phyloP scores from a whole-genome alignment of 208 protist genomes.

The Leishmania amazonensis region DNA sequence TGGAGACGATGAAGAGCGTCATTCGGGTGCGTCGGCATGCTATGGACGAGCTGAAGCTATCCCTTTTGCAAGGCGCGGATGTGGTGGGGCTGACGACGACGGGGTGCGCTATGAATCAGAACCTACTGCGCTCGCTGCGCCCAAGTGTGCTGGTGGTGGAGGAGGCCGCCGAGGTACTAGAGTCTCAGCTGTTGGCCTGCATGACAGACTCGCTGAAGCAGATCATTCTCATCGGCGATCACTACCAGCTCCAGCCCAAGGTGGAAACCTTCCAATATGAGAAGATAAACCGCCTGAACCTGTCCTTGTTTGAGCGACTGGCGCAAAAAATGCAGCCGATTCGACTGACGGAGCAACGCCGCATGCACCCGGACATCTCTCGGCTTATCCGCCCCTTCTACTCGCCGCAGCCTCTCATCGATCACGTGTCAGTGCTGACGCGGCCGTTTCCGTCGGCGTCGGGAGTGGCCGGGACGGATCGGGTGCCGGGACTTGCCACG shows the following conservation, averaged over 20 bases:
- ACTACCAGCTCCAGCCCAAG: slow-evolving; percentile 93
- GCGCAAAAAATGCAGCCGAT: slow-evolving; percentile 50
- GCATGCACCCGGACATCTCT: slow-evolving; percentile 89
- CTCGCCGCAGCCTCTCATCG: slow-evolving; percentile 57
- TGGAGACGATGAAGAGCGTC: slow-evolving; percentile 72
- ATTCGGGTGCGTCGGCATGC: slow-evolving; percentile 83
- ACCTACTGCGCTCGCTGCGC: slow-evolving; percentile 79
- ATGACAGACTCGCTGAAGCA: slow-evolving; percentile 92
- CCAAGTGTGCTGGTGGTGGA: slow-evolving; percentile 93
- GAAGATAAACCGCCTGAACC: slow-evolving; percentile 84
- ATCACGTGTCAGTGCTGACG: slow-evolving; percentile 53
- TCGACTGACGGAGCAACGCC: slow-evolving; percentile 88
- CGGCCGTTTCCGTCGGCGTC: slow-evolving; percentile 65
- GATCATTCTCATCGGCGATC: slow-evolving; percentile 92
- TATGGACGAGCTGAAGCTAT: slow-evolving; percentile 77
- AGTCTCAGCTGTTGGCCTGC: slow-evolving; percentile 92
- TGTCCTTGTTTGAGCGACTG: slow-evolving; percentile 92
- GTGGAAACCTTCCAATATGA: slow-evolving; percentile 92
- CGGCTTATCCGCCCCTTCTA: slow-evolving; percentile 90
- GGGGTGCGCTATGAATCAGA: slow-evolving; percentile 91
- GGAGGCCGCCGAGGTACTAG: slow-evolving; percentile 94
- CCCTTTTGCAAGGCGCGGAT: slow-evolving; percentile 78
- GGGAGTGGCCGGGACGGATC: slow-evolving; percentile 32
- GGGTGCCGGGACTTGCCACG: slow-evolving; percentile 68
- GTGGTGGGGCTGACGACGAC: slow-evolving; percentile 95